A percentile compares a stretch with the other conserved stretches of the same genome.
These are phyloP conservation scores for Phytophthora litchii DNA, from an alignment of 352 stramenopile species.

Conservation along the genomic window DNA sequence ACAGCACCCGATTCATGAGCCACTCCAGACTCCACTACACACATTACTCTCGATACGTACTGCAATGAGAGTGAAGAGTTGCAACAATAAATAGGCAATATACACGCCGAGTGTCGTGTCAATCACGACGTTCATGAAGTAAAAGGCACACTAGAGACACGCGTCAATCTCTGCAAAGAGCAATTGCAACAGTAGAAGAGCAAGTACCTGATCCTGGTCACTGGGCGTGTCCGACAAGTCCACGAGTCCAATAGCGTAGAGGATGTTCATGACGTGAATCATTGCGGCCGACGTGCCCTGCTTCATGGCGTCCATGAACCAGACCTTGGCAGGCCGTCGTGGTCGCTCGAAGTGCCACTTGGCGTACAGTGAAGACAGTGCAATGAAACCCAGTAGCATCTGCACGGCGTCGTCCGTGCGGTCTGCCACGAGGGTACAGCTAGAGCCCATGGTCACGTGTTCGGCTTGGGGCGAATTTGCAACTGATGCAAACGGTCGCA, in stretches of 20 bases:
- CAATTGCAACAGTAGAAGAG: not conserved
- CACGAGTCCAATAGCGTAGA: conserved; percentile 76
- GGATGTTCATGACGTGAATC: conserved; percentile 83
- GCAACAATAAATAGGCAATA: conserved; percentile 79
- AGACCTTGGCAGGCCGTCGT: conserved; percentile 65
- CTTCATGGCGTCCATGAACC: conserved; percentile 88
- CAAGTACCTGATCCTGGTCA: conserved; percentile 64
- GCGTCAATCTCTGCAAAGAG: not conserved
- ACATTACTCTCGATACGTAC: conserved; percentile 29
- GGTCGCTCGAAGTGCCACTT: conserved; percentile 81
- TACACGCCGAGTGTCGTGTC: conserved; percentile 85
- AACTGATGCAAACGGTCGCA: conserved; percentile 22
- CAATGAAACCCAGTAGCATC: conserved; percentile 75
- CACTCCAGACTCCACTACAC: not conserved
- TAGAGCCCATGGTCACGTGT: conserved; percentile 36
- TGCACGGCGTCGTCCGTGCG: conserved; percentile 77
- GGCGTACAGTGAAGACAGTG: conserved; percentile 76
- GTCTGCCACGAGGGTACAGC: conserved; percentile 75
- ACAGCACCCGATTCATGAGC: conserved; percentile 2
- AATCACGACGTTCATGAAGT: conserved; percentile 89
- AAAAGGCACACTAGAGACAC: conserved; percentile 69
- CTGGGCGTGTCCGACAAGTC: conserved; percentile 54
- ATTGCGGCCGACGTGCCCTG: conserved; percentile 80
- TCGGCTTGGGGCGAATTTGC: conserved; percentile 18
- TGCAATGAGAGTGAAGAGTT: conserved; percentile 59